Conservation (phyloP, 768 basidiomycete species). For the Collybia mongolica region DNA sequence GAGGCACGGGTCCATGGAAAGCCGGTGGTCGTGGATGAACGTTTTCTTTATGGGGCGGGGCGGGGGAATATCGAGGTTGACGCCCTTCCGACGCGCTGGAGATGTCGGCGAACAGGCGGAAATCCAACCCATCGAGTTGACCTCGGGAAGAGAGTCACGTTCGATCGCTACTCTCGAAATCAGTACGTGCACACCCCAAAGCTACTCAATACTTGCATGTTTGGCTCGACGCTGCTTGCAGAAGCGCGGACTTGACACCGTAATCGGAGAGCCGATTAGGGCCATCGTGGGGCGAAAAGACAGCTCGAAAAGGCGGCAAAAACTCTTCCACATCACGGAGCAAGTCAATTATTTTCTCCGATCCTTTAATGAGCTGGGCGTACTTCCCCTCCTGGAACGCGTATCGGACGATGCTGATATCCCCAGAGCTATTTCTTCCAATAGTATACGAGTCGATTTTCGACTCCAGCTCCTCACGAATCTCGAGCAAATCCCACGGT, state of each 20-base stretch:
- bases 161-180: slow-evolving; percentile 20
- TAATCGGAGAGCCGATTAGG: slow-evolving; percentile 38
- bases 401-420: slow-evolving; percentile 24
- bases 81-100: slow-evolving; percentile 30
- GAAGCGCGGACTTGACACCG: slow-evolving; percentile 23
- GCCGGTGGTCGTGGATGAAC: slow-evolving; percentile 49
- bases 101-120: slow-evolving; percentile 39
- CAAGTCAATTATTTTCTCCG: slow-evolving; percentile 30
- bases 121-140: slow-evolving; percentile 32
- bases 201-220: slow-evolving; percentile 19
- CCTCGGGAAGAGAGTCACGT: slow-evolving; percentile 29
- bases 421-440: slow-evolving; percentile 2
- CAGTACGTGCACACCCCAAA: not conserved
- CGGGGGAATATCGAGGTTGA: slow-evolving; percentile 34
- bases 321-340: slow-evolving; percentile 35
- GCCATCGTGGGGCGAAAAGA: slow-evolving; percentile 42
- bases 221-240: slow-evolving; percentile 25
- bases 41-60: slow-evolving; percentile 31
- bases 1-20: slow-evolving; percentile 49
- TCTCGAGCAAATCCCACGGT: slow-evolving; percentile 1
- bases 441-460: slow-evolving; percentile 4
- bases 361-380: slow-evolving; percentile 31
- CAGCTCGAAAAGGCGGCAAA: slow-evolving; percentile 45
- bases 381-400: slow-evolving; percentile 34
- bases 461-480: slow-evolving; percentile 1